phyloP scores from a whole-genome alignment of 345 rosid species.

The Laguncularia racemosa region DNA sequence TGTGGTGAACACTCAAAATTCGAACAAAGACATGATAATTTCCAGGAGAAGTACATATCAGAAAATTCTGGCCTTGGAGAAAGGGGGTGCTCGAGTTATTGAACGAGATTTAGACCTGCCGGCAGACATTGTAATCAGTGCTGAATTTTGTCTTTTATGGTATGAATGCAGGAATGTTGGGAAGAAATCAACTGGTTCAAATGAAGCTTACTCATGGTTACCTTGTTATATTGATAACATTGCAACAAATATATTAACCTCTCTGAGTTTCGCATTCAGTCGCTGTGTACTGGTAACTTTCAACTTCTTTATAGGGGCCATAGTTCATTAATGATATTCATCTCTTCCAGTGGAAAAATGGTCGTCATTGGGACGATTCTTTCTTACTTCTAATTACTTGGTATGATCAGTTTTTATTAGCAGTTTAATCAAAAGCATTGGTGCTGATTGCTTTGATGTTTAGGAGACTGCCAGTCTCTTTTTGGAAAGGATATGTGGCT shows the following conservation, averaged over 20 bases:
- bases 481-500: no score
- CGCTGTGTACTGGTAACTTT: slow-evolving; percentile 76
- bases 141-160: slow-evolving; percentile 76
- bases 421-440: no score
- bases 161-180: slow-evolving; percentile 56
- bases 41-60: slow-evolving; percentile 83
- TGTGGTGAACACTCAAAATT: slow-evolving; percentile 66
- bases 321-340: neutral
- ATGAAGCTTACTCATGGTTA: slow-evolving; percentile 1
- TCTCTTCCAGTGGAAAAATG: neutral
- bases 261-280: slow-evolving; percentile 73
- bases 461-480: no score
- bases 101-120: slow-evolving; percentile 83
- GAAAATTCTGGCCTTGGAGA: slow-evolving; percentile 76
- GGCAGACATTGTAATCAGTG: slow-evolving; percentile 64
- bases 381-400: no score
- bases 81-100: slow-evolving; percentile 72
- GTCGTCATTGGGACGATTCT: no score
- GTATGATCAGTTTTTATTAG: no score
- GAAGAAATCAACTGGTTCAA: slow-evolving; percentile 38
- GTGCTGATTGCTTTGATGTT: no score
- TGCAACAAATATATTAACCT: slow-evolving; percentile 66
- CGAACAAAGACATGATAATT: slow-evolving; percentile 74
- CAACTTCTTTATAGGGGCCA: neutral
- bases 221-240: slow-evolving; percentile 23